Conservation (phyloP, 768 basidiomycete genomes). For the Xerocomellus amylosporus region DNA sequence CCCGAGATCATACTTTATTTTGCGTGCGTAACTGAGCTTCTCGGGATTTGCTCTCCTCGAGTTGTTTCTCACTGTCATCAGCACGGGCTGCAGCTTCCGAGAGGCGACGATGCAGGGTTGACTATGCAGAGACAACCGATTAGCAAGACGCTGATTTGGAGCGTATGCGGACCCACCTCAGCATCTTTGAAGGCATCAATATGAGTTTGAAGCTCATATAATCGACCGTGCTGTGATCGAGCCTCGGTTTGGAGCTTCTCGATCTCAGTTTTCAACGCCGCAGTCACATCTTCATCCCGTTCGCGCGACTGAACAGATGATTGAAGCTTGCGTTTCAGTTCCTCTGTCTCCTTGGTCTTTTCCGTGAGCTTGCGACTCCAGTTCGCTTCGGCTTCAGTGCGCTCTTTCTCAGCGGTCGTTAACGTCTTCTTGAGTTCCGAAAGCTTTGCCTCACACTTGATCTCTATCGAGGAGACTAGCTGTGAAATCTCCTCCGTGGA, state of each 20-base stretch:
- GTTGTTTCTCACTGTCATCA: conserved; percentile 54
- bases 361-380: conserved; percentile 85
- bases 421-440: conserved; percentile 68
- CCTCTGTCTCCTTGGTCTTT: conserved; percentile 75
- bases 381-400: conserved; percentile 82
- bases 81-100: conserved; percentile 50
- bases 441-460: conserved; percentile 73
- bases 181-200: conserved; percentile 50
- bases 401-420: conserved; percentile 69
- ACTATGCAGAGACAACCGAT: conserved; percentile 34
- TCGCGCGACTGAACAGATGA: conserved; percentile 58
- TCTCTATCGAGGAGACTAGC: conserved; percentile 69
- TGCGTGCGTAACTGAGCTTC: conserved; percentile 68
- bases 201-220: conserved; percentile 53
- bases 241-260: conserved; percentile 48
- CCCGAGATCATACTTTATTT: conserved; percentile 64
- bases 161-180: conserved; percentile 50
- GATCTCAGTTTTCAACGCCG: conserved; percentile 54
- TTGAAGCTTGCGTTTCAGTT: conserved; percentile 58
- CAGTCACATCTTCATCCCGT: conserved; percentile 51
- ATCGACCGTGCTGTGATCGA: conserved; percentile 47
- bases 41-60: conserved; percentile 70
- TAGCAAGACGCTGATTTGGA: background rate
- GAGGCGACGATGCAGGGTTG: conserved; percentile 42
- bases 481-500: conserved; percentile 67